These are phyloP conservation scores for Adiantum capillusveneris DNA, from an alignment of 75 land plant genomes.

Conservation along the genomic window DNA sequence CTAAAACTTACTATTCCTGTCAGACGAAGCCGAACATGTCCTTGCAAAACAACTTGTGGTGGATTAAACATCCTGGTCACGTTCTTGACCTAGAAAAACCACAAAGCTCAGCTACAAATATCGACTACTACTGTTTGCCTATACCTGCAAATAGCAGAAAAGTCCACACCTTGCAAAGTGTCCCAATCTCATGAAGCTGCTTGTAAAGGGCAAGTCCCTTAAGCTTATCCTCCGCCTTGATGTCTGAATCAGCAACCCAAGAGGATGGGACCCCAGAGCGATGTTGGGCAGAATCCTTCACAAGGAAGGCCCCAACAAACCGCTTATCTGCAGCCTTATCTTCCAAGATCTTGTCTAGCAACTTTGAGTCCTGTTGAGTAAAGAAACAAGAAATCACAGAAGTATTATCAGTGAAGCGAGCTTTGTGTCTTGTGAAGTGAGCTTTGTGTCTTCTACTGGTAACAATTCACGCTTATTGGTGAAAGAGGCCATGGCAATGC, in stretches of 20 bases:
- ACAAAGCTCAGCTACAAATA: not conserved
- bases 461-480: no score
- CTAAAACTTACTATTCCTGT: slow-evolving; percentile 27
- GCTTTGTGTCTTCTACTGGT: no score
- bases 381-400: no score
- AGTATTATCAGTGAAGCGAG: no score
- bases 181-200: slow-evolving; percentile 32
- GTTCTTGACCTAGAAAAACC: slow-evolving; percentile 18
- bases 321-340: slow-evolving; percentile 28
- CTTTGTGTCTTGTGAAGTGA: no score
- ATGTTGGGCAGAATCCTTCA: slow-evolving; percentile 16
- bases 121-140: not conserved
- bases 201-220: slow-evolving; percentile 30
- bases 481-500: no score
- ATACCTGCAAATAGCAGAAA: no score
- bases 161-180: slow-evolving; percentile 8
- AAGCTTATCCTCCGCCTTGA: slow-evolving; percentile 21
- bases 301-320: slow-evolving; percentile 35
- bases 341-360: slow-evolving; percentile 27
- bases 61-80: slow-evolving; percentile 9
- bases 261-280: slow-evolving; percentile 11
- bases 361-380: slow-evolving; percentile 22
- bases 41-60: slow-evolving; percentile 32
- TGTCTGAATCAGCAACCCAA: slow-evolving; percentile 13
- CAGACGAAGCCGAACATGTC: slow-evolving; percentile 37